phyloP scores from a whole-genome alignment of 2,329 filamentous ascomycete species.

The Fusarium guadeloupense region DNA sequence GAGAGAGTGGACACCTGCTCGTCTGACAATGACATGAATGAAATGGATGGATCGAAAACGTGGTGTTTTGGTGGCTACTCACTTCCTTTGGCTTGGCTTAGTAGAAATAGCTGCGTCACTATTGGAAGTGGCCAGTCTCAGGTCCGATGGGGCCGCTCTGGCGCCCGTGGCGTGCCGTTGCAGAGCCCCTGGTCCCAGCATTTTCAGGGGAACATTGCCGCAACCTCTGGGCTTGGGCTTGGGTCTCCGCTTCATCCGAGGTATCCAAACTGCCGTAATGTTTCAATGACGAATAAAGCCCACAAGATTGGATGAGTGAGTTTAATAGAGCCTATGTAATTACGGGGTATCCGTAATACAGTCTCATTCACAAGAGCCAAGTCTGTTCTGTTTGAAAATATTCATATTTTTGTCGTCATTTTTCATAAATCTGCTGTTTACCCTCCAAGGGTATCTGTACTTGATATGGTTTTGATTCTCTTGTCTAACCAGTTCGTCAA shows the following conservation, averaged over 20 bases:
- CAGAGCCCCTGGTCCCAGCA: constrained; percentile 24
- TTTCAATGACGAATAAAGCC: constrained; percentile 16
- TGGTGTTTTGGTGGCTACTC: constrained; percentile 32
- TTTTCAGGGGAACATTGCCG: constrained; percentile 14
- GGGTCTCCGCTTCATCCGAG: constrained; percentile 7
- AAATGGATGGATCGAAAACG: constrained; percentile 27
- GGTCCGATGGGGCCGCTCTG: neutral
- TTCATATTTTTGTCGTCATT: constrained; percentile 12
- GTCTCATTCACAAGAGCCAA: neutral
- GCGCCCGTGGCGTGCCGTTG: constrained; percentile 11
- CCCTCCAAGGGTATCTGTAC: constrained; percentile 1
- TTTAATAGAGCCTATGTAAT: too few species aligned
- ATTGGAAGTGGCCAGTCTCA: constrained; percentile 7
- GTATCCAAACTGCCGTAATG: constrained; percentile 12
- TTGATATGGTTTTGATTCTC: constrained; percentile 6
- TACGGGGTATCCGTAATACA: too few species aligned
- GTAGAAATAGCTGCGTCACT: constrained; percentile 17
- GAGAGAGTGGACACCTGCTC: constrained; percentile 36
- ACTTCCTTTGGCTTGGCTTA: constrained; percentile 15
- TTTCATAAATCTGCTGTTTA: constrained; percentile 8
- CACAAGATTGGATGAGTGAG: constrained; percentile 1
- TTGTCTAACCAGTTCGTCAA: constrained; percentile 6
- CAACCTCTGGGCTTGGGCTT: too few species aligned
- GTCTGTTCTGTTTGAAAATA: neutral
- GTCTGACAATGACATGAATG: constrained; percentile 32